Base-by-base conservation (phyloP, 805 yeast genomes). In the Gaillardinia entomophila region DNA sequence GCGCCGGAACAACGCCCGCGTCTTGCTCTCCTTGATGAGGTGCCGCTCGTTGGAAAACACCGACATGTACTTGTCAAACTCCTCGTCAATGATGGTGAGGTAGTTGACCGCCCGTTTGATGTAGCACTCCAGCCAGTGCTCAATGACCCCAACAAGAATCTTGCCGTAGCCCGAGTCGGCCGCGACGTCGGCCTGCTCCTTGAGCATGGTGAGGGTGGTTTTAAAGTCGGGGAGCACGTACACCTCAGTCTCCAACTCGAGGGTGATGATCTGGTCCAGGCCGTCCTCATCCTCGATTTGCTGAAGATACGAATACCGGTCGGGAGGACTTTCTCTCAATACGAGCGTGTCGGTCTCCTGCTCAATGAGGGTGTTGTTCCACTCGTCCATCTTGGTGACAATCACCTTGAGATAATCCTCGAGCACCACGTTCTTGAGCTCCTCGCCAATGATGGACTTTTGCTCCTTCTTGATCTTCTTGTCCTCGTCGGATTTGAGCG, bases 181-280 rank as follows among this genome's bases (percentile, higher is more conserved):
- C 0, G 95, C 92, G 5, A 83, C 89, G 40, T 83, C 94, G 12
- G 86, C 80, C 54, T 88, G 95, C 50, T 87, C 95, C n/a, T 81
- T 79, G 36, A 87, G 75, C 80, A 87, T 82, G 40, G 83, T 77
- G 53, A 84, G 79, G 18, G 88, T 79, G 4, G 82, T 79, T 38
- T 78, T 81, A 33, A 87, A 82, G 34, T 87, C 92, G 34, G 86
- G 86, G 34, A 87, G 60, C 16, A 80, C 86, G 31, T 68, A 68
- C 2, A 63, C 67, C 12, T 73, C 63, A 11, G 77, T 74, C 36
- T 54, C 62, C 19, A 60, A 51, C 16, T 59, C 67, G 17, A 55
- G 33, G 31, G 42, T 45, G 6, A 62, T 38, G 4, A 56, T 31
- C 27, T 63, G 56, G 35, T 63, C 68, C 24, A 43, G 48, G 14